These are phyloP conservation scores for Mucor velutinosus DNA, from an alignment of 371 early-diverging fungal species.

Conservation along the genomic window DNA sequence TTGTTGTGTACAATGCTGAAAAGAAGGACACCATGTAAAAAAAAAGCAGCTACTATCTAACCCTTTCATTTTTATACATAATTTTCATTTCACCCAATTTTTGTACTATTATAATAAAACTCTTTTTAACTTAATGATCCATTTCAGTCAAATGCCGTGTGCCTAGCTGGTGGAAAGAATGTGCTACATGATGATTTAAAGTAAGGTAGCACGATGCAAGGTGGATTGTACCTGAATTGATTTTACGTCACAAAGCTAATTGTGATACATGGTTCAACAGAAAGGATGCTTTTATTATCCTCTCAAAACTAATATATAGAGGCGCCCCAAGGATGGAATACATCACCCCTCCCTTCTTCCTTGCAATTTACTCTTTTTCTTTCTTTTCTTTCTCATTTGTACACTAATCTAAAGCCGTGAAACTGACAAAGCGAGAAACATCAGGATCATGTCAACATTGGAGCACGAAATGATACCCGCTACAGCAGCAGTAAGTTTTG, in stretches of 20 bases:
- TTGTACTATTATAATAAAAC: background rate
- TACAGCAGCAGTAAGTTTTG: background rate
- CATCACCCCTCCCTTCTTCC: background rate
- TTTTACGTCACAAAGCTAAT: background rate
- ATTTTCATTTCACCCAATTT: background rate
- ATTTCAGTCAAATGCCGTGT: background rate
- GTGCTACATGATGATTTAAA: slow-evolving; percentile 4
- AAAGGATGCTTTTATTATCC: background rate
- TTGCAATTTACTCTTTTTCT: background rate
- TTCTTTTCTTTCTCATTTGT: background rate
- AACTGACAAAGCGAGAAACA: background rate
- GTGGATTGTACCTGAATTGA: background rate
- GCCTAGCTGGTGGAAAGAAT: background rate
- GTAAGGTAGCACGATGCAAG: slow-evolving; percentile 1
- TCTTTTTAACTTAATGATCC: background rate
- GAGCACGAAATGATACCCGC: background rate
- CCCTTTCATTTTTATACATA: background rate
- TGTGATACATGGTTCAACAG: slow-evolving; percentile 3
- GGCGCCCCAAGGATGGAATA: background rate
- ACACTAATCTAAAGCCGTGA: background rate
- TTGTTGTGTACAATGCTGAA: slow-evolving; percentile 17
- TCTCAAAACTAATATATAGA: background rate
- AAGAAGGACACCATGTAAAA: slow-evolving; percentile 13
- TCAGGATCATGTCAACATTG: background rate
- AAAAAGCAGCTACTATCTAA: background rate